Base-by-base conservation (phyloP, 2,329 filamentous ascomycete species). In the Tolypocladium ophioglossoides region DNA sequence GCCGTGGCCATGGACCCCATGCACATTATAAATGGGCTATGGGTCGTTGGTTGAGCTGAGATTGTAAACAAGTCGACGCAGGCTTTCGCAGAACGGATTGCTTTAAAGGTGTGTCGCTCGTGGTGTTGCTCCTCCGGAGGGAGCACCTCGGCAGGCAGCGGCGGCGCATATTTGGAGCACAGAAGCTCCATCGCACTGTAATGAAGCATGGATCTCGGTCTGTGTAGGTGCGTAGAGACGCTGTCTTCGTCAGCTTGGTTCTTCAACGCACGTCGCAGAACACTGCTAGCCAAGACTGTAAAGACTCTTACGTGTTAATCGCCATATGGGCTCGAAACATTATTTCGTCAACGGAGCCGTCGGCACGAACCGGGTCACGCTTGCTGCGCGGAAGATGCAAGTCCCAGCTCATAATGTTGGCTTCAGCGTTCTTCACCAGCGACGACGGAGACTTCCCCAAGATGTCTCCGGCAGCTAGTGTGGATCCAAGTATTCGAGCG, bases 261-360 rank as follows among this genome's bases (percentile, higher is more conserved):
- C 12, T 41, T 22, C 6, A 10, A 20, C n/a, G n/a, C 4, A 14
- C 39, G 22, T 22, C 1, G 39, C 39, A 40, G 39, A 4, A 20
- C 18, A 20, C 39, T 20, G 20, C 1, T 3, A 14, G 14, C 4
- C 9, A 10, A 8, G 20, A 46, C 40, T 5, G 3, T 5, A 40
- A 1, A 7, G 7, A 12, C 18, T 68, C 74, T 63, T 67, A 77
- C 75, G 76, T 75, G 55, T 77, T 69, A 34, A 70, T 76, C 55
- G 91, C 84, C 79, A 91, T 89, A 57, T 87, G 85, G 1, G 87
- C 89, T 66, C 91, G 87, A 70, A 92, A 91, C 65, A 92, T 81
- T 75, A 92, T 83, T 68, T 91, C 87, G 65, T 95, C 89, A 8
- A 77, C 50, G 80, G 78, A 50, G 85, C 83, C 61, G 83, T 81